Evolutionary conservation across 192 early-diverging fungal species (phyloP), one percentile per base, ranked within the genome.

Genomic region (Spizellomyces punctatus): DNA sequence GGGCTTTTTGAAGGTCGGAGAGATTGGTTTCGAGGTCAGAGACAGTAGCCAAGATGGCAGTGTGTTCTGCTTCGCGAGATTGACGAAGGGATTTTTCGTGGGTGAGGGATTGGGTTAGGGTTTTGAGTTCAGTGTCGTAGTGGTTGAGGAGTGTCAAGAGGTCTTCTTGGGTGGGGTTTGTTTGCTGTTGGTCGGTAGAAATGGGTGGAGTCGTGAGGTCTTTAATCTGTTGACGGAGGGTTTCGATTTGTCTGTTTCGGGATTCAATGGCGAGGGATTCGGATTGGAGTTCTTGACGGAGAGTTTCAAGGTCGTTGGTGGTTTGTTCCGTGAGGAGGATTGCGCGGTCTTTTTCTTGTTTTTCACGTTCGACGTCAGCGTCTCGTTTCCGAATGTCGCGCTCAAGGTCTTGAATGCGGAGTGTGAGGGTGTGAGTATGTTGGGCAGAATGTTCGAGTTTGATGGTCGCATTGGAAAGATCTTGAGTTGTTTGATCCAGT

Each of bases 51-150:
- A 57, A 10, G 12, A 73, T 36, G 5, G 42, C 43, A 8, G 44
- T 42, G 41, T 66, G 57, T 22, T 73, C 72, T 16, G 10, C 56
- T 7, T 73, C 72, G 36, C 72, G 72, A 19, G 48, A 56, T 8
- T 21, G 16, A 44, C 72, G 72, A 10, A 59, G 54, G 10, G 42
- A 42, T 42, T 66, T 65, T 46, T 73, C 72, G n/a, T 19, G 7
- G 5, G 17, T 52, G 36, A 68, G 47, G 10, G 44, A 43, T 17
- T 36, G 22, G 42, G 57, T 46, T 1, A 73, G 50, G 5, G 58
- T 21, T 45, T 46, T 22, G 21, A 73, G 63, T 55, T 73, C 72
- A 9, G 44, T 42, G 10, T 73, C 64, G 64, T 73, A 73, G 57
- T 73, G 64, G 17, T 21, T 5, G 5, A 66, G 52, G 6, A 73